phyloP scores from a whole-genome alignment of 2,329 filamentous ascomycete genomes.

The Aaosphaeria arxii region DNA sequence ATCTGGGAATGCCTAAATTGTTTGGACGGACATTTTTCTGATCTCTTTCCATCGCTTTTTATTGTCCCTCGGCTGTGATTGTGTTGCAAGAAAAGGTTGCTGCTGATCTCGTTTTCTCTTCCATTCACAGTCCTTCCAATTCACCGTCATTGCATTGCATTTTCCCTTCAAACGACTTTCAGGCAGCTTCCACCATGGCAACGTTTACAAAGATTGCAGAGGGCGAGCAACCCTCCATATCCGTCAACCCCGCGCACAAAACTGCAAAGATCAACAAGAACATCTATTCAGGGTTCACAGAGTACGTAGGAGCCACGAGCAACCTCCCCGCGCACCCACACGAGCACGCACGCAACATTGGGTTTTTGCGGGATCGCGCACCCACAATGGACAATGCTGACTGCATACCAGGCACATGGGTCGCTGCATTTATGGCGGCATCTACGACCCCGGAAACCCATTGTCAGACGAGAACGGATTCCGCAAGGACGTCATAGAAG shows the following conservation, averaged over 20 bases:
- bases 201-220: conserved; percentile 68
- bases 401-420: conserved; percentile 69
- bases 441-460: conserved; percentile 73
- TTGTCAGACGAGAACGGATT: conserved; percentile 74
- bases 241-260: conserved; percentile 61
- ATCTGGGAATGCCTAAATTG: no score
- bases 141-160: no score
- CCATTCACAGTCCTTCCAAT: no score
- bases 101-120: no score
- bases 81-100: no score
- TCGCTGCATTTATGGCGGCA: conserved; percentile 81
- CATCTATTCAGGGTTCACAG: conserved; percentile 81
- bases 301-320: conserved; percentile 51
- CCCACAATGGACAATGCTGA: conserved; percentile 13
- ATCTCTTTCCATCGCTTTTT: no score
- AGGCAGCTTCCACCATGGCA: conserved; percentile 53
- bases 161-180: no score
- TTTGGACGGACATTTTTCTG: no score
- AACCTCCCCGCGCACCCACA: no score
- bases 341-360: no score
- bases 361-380: background rate
- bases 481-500: conserved; percentile 73
- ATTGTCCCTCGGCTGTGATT: no score
- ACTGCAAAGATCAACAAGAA: conserved; percentile 74
- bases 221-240: conserved; percentile 61